Conservation (phyloP, 2,329 filamentous ascomycete genomes). For the Camillea tinctor region DNA sequence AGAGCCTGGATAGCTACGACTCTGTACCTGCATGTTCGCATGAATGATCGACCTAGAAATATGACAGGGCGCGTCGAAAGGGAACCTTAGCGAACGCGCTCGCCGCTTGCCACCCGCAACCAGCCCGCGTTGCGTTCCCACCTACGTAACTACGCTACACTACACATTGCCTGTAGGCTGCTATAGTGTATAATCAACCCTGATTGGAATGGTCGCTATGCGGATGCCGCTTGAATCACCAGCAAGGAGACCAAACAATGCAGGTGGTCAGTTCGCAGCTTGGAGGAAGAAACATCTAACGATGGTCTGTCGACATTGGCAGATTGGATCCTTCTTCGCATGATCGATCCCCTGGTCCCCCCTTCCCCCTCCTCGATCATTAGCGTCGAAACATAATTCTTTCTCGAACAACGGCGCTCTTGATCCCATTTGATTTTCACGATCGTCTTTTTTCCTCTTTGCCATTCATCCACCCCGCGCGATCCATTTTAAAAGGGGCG, state of each 20-base stretch:
- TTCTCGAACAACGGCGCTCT: background rate
- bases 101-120: too few species aligned
- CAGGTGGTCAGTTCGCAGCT: background rate
- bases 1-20: background rate
- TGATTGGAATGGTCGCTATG: background rate
- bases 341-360: too few species aligned
- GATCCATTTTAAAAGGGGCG: background rate
- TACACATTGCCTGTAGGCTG: background rate
- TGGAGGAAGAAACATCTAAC: background rate
- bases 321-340: background rate
- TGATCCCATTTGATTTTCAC: background rate
- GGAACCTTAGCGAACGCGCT: background rate
- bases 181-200: background rate
- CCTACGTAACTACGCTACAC: too few species aligned
- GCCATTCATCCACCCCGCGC: too few species aligned
- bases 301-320: background rate
- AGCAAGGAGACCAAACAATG: background rate
- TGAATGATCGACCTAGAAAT: background rate
- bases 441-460: background rate
- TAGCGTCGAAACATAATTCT: background rate
- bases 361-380: background rate
- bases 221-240: background rate
- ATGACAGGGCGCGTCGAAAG: background rate
- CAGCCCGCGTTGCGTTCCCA: too few species aligned
- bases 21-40: background rate